Base-by-base conservation (phyloP, 169 alveolate species). In the Cryptosporidium tyzzeri region DNA sequence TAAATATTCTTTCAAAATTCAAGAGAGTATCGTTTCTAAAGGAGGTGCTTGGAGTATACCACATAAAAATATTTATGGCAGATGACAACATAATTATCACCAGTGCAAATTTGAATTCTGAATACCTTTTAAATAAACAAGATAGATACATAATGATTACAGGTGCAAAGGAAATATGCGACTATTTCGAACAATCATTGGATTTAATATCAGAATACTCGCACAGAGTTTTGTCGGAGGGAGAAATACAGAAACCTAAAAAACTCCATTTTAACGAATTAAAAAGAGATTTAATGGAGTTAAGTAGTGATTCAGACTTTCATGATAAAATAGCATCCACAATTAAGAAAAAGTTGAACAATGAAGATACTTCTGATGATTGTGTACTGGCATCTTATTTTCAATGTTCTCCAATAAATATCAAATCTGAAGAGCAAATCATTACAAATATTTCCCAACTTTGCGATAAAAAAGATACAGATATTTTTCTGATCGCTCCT, bases 41-140 rank as follows among this genome's bases (percentile, higher is more conserved):
- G n/a, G 89, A 80, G 23, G 45, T 80, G 4, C 58, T 80, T 26
- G 89, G 89, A n/a, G 89, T 80, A 8, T 80, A 80, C 35, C 89
- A 80, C 31, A 80, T 80, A 12, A 80, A 80, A 62, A 29, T 80
- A n/a, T 80, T 45, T 29, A 14, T 80, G 35, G 89, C 75, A 12
- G 89, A 80, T 65, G 35, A 80, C 33, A 62, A 80, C 31, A 62
- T 80, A 23, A 59, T 80, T 10, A 44, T 80, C 10, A 37, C 89
- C 14, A 67, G 89, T 26, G 89, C 89, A 18, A 80, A 80, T 18
- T 44, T 80, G 21, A 80, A 44, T 67, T 9, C 26, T 26, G 89
- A 80, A 9, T 80, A 80, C 14, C n/a, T 80, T 14, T n/a, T 7
- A 10, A 45, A 65, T 62, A 59, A 53, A 23, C 89, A 80, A 44